Evolutionary conservation across 1,139 yeast species (phyloP), one percentile per base, ranked within the genome.

Genomic region (Geotrichum citri-aurantii): DNA sequence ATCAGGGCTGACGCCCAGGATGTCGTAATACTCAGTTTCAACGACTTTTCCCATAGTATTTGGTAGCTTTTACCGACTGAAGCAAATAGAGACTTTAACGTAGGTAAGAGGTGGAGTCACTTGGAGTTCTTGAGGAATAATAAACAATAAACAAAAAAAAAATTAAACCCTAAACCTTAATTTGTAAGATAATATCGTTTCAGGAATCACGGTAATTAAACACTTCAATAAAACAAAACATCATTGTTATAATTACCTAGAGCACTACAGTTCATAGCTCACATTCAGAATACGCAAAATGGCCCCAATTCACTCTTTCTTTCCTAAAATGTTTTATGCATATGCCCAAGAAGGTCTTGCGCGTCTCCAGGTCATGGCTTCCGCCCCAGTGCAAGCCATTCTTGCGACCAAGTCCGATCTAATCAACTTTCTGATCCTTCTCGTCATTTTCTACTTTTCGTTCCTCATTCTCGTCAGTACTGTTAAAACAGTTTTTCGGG

Each of bases 11-110:
- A 95, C 79, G 23, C 82, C 89, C 62, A 93, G 78, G 44, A 85
- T 71, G 65, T 93, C 98, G 71, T 93, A 93, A 75, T 92, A 93
- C 17, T 85, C 80, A 0, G 97, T 88, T 69, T 93, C 99, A 55
- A 88, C 95, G n/a, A 89, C 98, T 96, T 90, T 91, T 54, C 50
- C 61, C 40, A 51, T 49, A 6, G 21, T 37, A 40, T 17, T 12
- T 14, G 48, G 6, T 44, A 19, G 24, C 7, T n/a, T n/a, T 37
- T 3, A n/a, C n/a, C 14, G 6, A 11, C n/a, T 33, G 12, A 37
- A 37, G 21, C 44, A n/a, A 37, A 37, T 11, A n/a, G 19, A n/a
- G 44, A 37, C 44, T 14, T 5, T 17, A 2, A 37, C 7, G 7
- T 37, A 19, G 2, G 10, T 17, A n/a, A 14, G 19, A 17, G 44